Evolutionary conservation across 139 green algal species (phyloP).

Genomic region (Mesostigma viride): DNA sequence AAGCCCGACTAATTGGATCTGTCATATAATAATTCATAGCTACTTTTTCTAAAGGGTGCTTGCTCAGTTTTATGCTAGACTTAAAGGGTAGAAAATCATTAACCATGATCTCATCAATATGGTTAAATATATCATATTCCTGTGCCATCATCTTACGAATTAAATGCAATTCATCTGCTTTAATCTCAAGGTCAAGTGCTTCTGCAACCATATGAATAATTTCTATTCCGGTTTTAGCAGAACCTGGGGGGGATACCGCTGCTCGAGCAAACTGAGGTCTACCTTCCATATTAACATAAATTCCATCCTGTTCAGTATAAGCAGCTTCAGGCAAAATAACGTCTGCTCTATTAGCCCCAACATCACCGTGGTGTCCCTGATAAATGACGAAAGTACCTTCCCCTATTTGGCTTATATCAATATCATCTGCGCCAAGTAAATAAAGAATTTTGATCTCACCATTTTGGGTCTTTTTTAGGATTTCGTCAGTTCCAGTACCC

Average conservation of each 20-base stretch:
- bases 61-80: slow-evolving; percentile 51
- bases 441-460: slow-evolving; percentile 58
- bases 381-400: slow-evolving; percentile 88
- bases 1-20: slow-evolving; percentile 79
- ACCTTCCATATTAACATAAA: slow-evolving; percentile 66
- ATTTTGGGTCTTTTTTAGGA: slow-evolving; percentile 45
- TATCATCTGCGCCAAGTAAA: slow-evolving; percentile 84
- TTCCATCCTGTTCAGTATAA: slow-evolving; percentile 45
- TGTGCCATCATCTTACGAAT: no score
- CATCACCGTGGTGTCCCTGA: slow-evolving; percentile 90
- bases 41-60: background rate
- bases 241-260: no score
- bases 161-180: no score
- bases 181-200: slow-evolving; percentile 27
- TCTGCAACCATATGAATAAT: slow-evolving; percentile 54
- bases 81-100: no score
- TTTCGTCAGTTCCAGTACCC: no score
- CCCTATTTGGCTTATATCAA: slow-evolving; percentile 61
- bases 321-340: slow-evolving; percentile 77
- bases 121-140: no score
- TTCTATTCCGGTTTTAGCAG: no score
- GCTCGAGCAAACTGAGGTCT: slow-evolving; percentile 72
- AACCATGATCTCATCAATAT: no score
- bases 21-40: slow-evolving; percentile 91
- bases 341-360: slow-evolving; percentile 72